Evolutionary conservation across 495 filamentous ascomycete genomes (phyloP), one percentile per base, ranked within the genome.

Genomic region (Penicillium canariense): DNA sequence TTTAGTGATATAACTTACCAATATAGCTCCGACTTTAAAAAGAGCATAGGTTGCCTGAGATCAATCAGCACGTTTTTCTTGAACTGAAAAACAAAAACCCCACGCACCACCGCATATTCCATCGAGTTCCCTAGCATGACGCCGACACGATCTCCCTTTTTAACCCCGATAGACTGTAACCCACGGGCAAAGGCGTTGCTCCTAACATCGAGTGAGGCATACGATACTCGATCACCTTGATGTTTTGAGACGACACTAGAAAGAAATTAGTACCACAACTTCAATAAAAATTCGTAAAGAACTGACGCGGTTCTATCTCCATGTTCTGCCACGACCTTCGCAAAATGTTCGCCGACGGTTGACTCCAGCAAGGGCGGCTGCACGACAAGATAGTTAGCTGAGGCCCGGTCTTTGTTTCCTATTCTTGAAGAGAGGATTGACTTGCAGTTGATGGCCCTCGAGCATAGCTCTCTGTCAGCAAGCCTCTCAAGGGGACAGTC

Each of bases 1-100:
- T 32, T 8, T 25, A 46, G 46, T 32, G 28, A 31, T 1, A 1
- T 36, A 5, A 57, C 76, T 42, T 69, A 87, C 92, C 52, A 97
- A 75, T 44, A 97, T 86, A 38, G 90, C 94, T 14, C 94, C 94
- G 2, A 97, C 79, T 68, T 98, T 97, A 70, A 94, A 96, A 18
- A 96, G 57, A 5, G 91, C 91, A 72, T 98, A 97, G 20, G 88
- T 95, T 14, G 83, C 70, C 68, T 86, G 50, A 3, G 10, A 39
- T 42, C 25, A 5, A 46, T 56, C 18, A 55, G 32, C 10, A 44
- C 27, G 43, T 54, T 14, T 50, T 56, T n/a, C 31, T 39, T 54
- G n/a, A 12, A 17, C 7, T 20, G 5, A 42, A n/a, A 8, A 2
- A 20, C 1, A 17, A 20, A n/a, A 12, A 40, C 8, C 5, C 17